Conservation (phyloP, 345 rosid genomes). For the Bruguiera gymnorhiza region DNA sequence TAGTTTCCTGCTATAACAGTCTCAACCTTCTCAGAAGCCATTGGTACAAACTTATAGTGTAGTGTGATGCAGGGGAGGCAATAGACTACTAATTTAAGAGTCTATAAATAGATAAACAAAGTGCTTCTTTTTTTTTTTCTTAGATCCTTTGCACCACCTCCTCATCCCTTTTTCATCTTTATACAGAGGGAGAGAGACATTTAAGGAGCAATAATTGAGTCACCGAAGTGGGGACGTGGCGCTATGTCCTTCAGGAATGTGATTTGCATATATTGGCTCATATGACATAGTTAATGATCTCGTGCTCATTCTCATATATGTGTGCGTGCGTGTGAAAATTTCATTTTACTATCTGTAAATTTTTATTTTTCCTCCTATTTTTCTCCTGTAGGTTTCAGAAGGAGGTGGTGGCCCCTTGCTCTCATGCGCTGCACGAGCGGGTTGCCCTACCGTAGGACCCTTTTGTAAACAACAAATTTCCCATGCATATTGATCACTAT, state of each 20-base stretch:
- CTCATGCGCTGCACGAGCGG: slow-evolving; percentile 68
- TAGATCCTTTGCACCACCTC: neutral
- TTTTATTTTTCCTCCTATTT: neutral
- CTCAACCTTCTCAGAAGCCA: slow-evolving; percentile 98
- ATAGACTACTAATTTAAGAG: slow-evolving; percentile 20
- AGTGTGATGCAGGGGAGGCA: slow-evolving; percentile 18
- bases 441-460: slow-evolving; percentile 37
- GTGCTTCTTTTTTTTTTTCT: slow-evolving; percentile 13
- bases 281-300: slow-evolving; percentile 3
- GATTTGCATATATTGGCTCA: neutral
- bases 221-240: slow-evolving; percentile 41
- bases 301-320: neutral
- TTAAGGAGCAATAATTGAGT: slow-evolving; percentile 53
- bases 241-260: slow-evolving; percentile 11
- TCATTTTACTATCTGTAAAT: neutral
- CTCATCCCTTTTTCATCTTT: slow-evolving; percentile 8
- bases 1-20: slow-evolving; percentile 90
- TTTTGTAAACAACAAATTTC: neutral
- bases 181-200: neutral
- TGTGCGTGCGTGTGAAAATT: too few species aligned
- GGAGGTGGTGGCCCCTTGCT: slow-evolving; percentile 40
- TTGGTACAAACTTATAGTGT: slow-evolving; percentile 17
- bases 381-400: slow-evolving; percentile 27
- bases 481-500: neutral
- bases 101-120: slow-evolving; percentile 58